A percentile compares a stretch with the other conserved stretches of the same genome.
Conservation (phyloP, 1,284 basidiomycete species). For the Fomitopsis pinicola region DNA sequence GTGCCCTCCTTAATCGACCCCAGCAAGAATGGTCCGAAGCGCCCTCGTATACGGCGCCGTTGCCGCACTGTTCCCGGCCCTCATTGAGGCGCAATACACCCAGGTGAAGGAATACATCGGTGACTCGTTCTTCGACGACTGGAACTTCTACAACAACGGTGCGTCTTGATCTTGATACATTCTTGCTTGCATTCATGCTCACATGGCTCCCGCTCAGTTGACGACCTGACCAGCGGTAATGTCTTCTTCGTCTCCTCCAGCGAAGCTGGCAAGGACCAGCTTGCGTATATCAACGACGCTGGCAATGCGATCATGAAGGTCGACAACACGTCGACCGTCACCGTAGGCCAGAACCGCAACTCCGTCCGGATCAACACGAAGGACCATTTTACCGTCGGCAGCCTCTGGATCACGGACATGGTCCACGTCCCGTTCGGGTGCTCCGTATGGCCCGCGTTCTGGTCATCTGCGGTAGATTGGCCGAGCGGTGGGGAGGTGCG, state of each 20-base stretch:
- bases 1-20: neutral
- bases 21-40: conserved; percentile 11
- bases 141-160: conserved; percentile 34
- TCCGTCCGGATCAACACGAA: conserved; percentile 62
- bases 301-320: conserved; percentile 70
- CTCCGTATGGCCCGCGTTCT: conserved; percentile 72
- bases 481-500: conserved; percentile 50
- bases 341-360: conserved; percentile 64
- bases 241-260: conserved; percentile 51
- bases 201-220: conserved; percentile 35
- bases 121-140: conserved; percentile 35
- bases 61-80: conserved; percentile 12
- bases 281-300: conserved; percentile 60
- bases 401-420: conserved; percentile 64
- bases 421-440: conserved; percentile 73
- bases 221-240: conserved; percentile 72
- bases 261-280: conserved; percentile 42
- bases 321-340: conserved; percentile 58
- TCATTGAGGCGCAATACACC: conserved; percentile 24
- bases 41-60: conserved; percentile 1
- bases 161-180: conserved; percentile 7
- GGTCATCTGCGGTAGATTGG: conserved; percentile 61
- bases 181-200: neutral
- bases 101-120: conserved; percentile 34
- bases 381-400: conserved; percentile 57